phyloP scores from a whole-genome alignment of 2,329 filamentous ascomycete species.

The Curvularia sp. region DNA sequence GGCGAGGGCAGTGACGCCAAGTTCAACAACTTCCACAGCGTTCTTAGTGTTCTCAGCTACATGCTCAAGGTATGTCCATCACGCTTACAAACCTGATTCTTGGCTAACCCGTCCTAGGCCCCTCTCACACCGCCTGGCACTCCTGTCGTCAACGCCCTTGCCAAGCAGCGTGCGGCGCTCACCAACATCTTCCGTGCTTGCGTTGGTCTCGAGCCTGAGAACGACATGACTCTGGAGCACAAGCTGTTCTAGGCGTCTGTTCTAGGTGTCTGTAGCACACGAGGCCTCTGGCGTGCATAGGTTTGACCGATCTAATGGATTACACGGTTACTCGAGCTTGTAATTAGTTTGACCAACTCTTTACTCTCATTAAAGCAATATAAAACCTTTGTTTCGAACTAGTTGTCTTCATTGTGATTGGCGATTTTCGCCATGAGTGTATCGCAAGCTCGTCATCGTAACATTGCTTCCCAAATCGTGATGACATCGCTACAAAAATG shows the following conservation, averaged over 20 bases:
- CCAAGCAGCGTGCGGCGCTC: conserved; percentile 92
- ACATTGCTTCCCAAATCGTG: too few relatives aligned
- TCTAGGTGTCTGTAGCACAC: conserved; percentile 15
- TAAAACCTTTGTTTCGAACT: conserved; percentile 8
- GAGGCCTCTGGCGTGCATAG: background rate
- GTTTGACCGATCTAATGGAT: background rate
- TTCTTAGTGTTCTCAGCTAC: conserved; percentile 96
- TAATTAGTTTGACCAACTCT: conserved; percentile 31
- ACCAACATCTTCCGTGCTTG: conserved; percentile 99
- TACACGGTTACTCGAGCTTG: background rate
- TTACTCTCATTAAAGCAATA: conserved; percentile 34
- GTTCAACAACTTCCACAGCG: conserved; percentile 94
- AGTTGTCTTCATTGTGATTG: background rate
- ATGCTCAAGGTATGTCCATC: conserved; percentile 75
- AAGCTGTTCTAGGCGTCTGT: conserved; percentile 73
- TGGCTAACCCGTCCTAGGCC: conserved; percentile 62
- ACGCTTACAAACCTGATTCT: background rate
- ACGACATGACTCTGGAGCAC: conserved; percentile 98
- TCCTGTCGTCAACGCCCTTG: conserved; percentile 92
- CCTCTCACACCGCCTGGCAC: conserved; percentile 93
- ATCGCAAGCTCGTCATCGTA: background rate
- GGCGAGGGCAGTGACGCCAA: conserved; percentile 65
- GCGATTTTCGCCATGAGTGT: too few relatives aligned
- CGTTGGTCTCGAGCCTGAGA: conserved; percentile 94
- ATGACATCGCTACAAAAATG: background rate